phyloP scores from a whole-genome alignment of 78 protist species.

The Acrasis kona region DNA sequence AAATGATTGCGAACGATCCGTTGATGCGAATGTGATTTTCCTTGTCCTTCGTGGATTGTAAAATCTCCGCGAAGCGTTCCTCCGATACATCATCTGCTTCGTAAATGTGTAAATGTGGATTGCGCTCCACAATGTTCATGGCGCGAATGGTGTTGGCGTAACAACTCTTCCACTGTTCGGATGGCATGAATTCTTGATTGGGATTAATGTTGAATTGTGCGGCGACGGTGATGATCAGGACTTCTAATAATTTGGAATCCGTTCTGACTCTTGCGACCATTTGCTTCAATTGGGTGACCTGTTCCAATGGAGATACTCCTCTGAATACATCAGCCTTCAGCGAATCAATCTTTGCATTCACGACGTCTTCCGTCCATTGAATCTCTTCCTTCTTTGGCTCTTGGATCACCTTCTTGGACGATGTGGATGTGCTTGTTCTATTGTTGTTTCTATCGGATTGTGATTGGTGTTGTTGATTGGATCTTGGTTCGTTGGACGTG shows the following conservation, averaged over 20 bases:
- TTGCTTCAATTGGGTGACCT: neutral
- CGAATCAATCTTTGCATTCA: no score
- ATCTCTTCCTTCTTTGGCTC: neutral
- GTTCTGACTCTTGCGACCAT: neutral
- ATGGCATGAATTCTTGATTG: neutral
- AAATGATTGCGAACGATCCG: neutral
- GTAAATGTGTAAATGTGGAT: neutral
- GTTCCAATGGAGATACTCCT: neutral
- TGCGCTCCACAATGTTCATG: neutral
- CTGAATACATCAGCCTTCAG: no score
- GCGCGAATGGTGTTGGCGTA: neutral
- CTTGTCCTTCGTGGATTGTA: neutral
- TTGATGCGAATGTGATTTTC: neutral
- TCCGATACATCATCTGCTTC: neutral
- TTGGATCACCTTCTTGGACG: neutral
- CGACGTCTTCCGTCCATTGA: no score
- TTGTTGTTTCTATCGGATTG: no score
- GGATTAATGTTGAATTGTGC: neutral
- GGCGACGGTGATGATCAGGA: neutral
- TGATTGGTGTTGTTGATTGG: no score
- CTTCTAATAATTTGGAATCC: neutral
- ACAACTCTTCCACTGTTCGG: neutral
- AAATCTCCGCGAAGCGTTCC: no score
- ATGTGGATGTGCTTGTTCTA: no score
- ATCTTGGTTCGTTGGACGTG: no score